A percentile compares a stretch with the other conserved stretches of the same genome.
These are phyloP conservation scores for Patellaria atrata DNA, from an alignment of 495 filamentous ascomycete genomes.

Conservation along the genomic window DNA sequence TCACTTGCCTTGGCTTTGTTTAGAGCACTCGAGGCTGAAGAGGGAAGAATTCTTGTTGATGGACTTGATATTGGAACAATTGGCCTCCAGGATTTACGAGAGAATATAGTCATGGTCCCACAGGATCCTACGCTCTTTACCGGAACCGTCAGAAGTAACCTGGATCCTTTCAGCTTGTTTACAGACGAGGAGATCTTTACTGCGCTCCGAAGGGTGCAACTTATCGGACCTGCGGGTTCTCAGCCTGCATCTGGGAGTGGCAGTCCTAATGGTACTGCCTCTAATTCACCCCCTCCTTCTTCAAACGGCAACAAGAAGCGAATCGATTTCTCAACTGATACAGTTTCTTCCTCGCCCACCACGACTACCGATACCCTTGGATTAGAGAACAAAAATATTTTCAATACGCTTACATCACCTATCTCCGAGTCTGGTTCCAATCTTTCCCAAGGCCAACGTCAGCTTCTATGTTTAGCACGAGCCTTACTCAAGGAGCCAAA, in stretches of 20 bases:
- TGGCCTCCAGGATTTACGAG: constrained; percentile 78
- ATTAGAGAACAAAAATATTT: constrained; percentile 77
- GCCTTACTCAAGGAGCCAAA: constrained; percentile 83
- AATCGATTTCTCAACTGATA: constrained; percentile 5
- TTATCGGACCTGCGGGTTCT: constrained; percentile 51
- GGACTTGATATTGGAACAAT: constrained; percentile 77
- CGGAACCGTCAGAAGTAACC: constrained; percentile 85
- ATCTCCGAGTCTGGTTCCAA: constrained; percentile 91
- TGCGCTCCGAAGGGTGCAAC: constrained; percentile 76
- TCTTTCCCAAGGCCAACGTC: constrained; percentile 90
- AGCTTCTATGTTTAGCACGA: constrained; percentile 88
- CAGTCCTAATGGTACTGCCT: constrained; percentile 9
- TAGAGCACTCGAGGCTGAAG: constrained; percentile 85
- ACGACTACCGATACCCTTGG: constrained; percentile 19
- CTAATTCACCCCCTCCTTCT: constrained; percentile 13
- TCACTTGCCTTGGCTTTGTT: constrained; percentile 93
- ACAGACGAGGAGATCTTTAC: constrained; percentile 85
- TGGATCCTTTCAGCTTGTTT: constrained; percentile 87
- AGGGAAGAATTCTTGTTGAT: constrained; percentile 81
- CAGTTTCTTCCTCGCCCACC: constrained; percentile 12
- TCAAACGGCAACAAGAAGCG: constrained; percentile 5
- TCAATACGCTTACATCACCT: constrained; percentile 70
- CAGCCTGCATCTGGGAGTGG: constrained; percentile 12
- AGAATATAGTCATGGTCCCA: constrained; percentile 93
- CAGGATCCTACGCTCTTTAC: constrained; percentile 97